Conservation (phyloP, 2,329 filamentous ascomycete genomes). For the Emergomyces orientalis region DNA sequence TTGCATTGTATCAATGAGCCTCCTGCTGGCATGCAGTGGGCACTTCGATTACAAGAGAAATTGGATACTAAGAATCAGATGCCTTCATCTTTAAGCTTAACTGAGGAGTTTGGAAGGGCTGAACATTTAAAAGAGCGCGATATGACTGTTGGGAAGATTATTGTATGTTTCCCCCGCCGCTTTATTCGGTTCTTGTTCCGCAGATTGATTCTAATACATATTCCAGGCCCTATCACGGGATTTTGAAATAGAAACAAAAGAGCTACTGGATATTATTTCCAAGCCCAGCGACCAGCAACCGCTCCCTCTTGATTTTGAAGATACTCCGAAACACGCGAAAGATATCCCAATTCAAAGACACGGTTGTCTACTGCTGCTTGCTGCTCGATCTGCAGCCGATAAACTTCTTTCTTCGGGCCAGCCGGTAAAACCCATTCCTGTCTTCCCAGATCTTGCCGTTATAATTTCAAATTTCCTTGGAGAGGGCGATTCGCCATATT, state of each 20-base stretch:
- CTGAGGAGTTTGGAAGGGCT: constrained; percentile 42
- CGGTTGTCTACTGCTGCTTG: constrained; percentile 46
- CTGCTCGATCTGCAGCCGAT: constrained; percentile 43
- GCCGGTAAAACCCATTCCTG: constrained; percentile 31
- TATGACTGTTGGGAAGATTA: constrained; percentile 49
- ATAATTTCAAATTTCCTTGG: constrained; percentile 46
- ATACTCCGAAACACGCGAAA: constrained; percentile 43
- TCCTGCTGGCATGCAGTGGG: constrained; percentile 37
- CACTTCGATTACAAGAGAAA: constrained; percentile 48
- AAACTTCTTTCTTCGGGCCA: constrained; percentile 40
- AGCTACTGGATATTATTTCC: constrained; percentile 40
- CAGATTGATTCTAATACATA: constrained; percentile 7
- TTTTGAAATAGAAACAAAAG: constrained; percentile 41
- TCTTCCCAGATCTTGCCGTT: constrained; percentile 46
- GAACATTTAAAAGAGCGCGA: constrained; percentile 44
- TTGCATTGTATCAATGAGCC: constrained; percentile 31
- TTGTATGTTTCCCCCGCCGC: constrained; percentile 26
- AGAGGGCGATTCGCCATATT: constrained; percentile 29
- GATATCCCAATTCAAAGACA: constrained; percentile 49
- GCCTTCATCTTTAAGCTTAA: constrained; percentile 39
- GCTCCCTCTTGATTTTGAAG: constrained; percentile 44
- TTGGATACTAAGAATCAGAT: constrained; percentile 45
- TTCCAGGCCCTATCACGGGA: constrained; percentile 45
- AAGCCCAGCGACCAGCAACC: constrained; percentile 32
- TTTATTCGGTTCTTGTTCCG: background rate